phyloP scores from a whole-genome alignment of 176 grass and related monocot species.

The Carex myosuroides region DNA sequence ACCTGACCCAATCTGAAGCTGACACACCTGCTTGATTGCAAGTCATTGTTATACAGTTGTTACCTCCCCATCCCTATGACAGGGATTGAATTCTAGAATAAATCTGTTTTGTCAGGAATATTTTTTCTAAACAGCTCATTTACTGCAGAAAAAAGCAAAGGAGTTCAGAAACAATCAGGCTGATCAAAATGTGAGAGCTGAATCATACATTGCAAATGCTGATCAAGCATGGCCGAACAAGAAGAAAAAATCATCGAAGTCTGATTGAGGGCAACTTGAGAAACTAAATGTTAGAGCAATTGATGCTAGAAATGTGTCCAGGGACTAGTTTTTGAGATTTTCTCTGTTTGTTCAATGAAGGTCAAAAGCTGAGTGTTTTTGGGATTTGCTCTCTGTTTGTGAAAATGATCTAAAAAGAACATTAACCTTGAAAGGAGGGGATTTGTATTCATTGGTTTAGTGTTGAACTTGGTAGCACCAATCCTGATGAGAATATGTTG shows the following conservation, averaged over 20 bases:
- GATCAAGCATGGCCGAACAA: constrained; percentile 42
- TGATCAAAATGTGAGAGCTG: constrained; percentile 45
- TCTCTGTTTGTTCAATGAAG: not conserved
- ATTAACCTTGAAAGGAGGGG: not conserved
- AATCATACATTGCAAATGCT: constrained; percentile 63
- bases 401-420: not conserved
- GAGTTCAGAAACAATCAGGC: constrained; percentile 55
- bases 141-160: constrained; percentile 78
- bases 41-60: not conserved
- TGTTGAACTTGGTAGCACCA: not conserved
- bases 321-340: too few species aligned
- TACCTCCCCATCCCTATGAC: not conserved
- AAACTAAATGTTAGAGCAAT: too few species aligned
- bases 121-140: not conserved
- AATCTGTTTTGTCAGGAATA: not conserved
- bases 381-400: not conserved
- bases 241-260: constrained; percentile 48
- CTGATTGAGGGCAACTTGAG: not conserved
- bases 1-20: not conserved
- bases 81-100: not conserved
- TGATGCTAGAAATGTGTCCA: too few species aligned
- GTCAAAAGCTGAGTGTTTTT: not conserved
- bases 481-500: too few species aligned
- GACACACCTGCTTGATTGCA: not conserved
- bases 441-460: not conserved